Percentiles rank a stretch among this genome's conserved stretches.
These are phyloP conservation scores for Coniosporium tulheliwenetii DNA, from an alignment of 2,329 filamentous ascomycete genomes.

Conservation along the genomic window DNA sequence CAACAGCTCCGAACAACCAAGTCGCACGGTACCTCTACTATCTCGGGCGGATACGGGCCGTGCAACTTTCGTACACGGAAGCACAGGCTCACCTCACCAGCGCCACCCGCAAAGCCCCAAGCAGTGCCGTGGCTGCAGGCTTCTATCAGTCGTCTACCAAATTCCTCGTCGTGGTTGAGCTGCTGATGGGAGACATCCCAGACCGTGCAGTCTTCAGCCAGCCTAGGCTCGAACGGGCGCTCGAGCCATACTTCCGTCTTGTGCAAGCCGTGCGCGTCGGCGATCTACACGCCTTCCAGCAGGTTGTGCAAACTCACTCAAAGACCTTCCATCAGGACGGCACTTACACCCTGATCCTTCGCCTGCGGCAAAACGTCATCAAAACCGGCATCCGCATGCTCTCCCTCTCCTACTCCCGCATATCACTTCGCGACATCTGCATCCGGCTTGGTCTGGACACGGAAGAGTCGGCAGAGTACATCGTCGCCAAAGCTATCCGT, in stretches of 20 bases:
- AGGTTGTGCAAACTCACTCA: constrained; percentile 65
- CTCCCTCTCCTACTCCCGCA: constrained; percentile 93
- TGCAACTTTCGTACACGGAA: constrained; percentile 93
- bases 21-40: constrained; percentile 97
- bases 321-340: constrained; percentile 82
- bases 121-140: constrained; percentile 73
- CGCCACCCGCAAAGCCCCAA: constrained; percentile 87
- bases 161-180: constrained; percentile 87
- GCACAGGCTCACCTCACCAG: constrained; percentile 88
- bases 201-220: constrained; percentile 90
- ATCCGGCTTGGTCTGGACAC: constrained; percentile 84
- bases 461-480: constrained; percentile 97
- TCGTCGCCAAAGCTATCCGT: constrained; percentile 94
- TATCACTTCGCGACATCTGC: constrained; percentile 93
- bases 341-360: constrained; percentile 88
- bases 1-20: constrained; percentile 92
- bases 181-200: constrained; percentile 97
- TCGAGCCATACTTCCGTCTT: constrained; percentile 85
- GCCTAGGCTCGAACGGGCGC: constrained; percentile 66
- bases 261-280: constrained; percentile 95
- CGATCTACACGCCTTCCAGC: constrained; percentile 85
- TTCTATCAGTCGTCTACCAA: constrained; percentile 96
- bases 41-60: constrained; percentile 85
- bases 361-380: constrained; percentile 95
- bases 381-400: constrained; percentile 99